phyloP scores from a whole-genome alignment of 305 asterid species.

The Stenogyne calaminthoides region DNA sequence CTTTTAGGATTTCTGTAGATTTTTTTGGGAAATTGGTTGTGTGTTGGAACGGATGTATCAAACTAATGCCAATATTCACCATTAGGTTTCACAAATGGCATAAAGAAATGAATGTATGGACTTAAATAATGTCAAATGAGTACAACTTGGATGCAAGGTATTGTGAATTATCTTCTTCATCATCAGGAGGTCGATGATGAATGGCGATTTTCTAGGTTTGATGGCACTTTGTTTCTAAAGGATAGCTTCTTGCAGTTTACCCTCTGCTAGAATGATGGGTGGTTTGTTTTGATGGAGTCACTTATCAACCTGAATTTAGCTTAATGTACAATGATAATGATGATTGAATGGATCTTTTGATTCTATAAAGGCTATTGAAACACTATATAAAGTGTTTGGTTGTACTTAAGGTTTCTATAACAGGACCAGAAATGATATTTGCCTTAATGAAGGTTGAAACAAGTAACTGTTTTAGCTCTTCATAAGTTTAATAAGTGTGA shows the following conservation, averaged over 20 bases:
- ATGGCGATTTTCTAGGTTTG: not conserved
- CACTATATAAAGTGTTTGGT: not conserved
- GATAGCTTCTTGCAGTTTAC: not conserved
- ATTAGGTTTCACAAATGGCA: not conserved
- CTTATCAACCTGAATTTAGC: not conserved
- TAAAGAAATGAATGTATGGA: not conserved
- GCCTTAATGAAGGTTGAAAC: not conserved
- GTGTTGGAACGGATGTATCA: not conserved
- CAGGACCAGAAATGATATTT: not conserved
- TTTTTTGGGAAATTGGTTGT: conserved; percentile 3
- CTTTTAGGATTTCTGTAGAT: not conserved
- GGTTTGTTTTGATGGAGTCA: not conserved
- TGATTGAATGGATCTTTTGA: not conserved
- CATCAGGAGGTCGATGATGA: not conserved
- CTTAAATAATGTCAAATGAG: not conserved
- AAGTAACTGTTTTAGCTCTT: not conserved
- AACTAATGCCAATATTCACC: not conserved
- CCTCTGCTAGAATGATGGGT: not conserved
- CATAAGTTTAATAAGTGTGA: not conserved
- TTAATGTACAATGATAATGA: conserved; percentile 1
- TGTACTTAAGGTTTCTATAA: not conserved
- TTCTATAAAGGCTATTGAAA: not conserved
- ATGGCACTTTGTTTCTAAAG: not conserved
- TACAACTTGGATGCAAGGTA: not conserved
- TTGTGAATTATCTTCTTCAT: not conserved